Base-by-base conservation (phyloP, 176 grass and related monocot genomes). In the Aegilops longissima region DNA sequence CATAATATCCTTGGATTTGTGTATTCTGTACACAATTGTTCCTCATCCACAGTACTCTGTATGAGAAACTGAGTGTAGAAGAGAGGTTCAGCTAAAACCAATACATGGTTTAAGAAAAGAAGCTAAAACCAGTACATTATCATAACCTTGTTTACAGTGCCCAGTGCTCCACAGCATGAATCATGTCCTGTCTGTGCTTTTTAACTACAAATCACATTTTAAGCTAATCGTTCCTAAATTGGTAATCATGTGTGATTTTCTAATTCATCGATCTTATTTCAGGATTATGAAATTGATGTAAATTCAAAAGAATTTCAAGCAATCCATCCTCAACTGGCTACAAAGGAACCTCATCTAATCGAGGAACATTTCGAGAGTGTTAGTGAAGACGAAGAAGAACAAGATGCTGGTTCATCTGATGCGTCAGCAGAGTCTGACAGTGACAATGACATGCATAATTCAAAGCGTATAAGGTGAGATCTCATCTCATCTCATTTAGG, bases 271-370 rank as follows among this genome's bases (percentile, higher is more conserved):
- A 35, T 82, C 21, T 87, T 68, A 47, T 39, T 25, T 24, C 88
- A 98, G 96, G 88, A 88, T 77, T 98, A 85, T 72, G 90, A 98
- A 91, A 87, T 98, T 6, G 92, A 96, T 84, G 88, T 84, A 86
- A 16, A 78, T 73, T 96, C 96, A 65, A 83, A 2, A 40, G 93
- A 96, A 72, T 98, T 88, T 80, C 73, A 67, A 17, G 83, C 92
- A 79, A 88, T 95, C 80, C 92, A 96, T 91, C 96, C 96, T 88
- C 82, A 84, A 84, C 65, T 61, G 21, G 70, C 88, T 51, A 87
- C 9, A 27, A 93, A 86, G 86, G 86, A 92, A 67, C 86, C 90
- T 25, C 86, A 21, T 44, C 74, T 92, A 77, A 81, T 93, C 33
- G 86, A 94, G 56, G 92, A 98, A 76, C 92, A 98, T 58, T 92